phyloP scores from a whole-genome alignment of 768 basidiomycete species.

The Collybia nuda region DNA sequence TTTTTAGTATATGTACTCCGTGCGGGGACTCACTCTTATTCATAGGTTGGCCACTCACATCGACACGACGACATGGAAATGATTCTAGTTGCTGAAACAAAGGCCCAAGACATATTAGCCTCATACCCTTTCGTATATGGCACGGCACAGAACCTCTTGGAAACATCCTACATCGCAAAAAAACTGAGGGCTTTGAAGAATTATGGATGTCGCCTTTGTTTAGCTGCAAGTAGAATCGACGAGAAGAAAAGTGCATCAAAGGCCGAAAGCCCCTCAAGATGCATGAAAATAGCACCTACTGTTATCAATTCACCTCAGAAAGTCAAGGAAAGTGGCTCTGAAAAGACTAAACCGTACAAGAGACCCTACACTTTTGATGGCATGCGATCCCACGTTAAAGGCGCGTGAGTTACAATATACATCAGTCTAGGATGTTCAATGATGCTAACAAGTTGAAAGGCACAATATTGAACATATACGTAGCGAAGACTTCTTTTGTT shows the following conservation, averaged over 20 bases:
- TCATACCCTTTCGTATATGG: conserved; percentile 14
- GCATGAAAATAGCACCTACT: not conserved
- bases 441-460: conserved; percentile 26
- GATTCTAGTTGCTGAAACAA: conserved; percentile 22
- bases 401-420: not conserved
- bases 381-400: conserved; percentile 55
- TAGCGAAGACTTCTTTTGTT: conserved; percentile 53
- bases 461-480: conserved; percentile 45
- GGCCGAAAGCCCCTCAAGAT: not conserved
- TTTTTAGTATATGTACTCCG: not conserved
- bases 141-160: conserved; percentile 18
- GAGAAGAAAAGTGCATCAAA: not conserved
- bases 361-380: conserved; percentile 49
- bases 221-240: not conserved
- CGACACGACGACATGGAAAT: conserved; percentile 58
- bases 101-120: conserved; percentile 3
- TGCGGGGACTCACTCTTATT: not conserved
- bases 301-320: not conserved
- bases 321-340: not conserved
- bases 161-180: not conserved
- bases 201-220: conserved; percentile 59
- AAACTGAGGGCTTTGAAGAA: conserved; percentile 27
- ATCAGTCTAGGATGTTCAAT: not conserved
- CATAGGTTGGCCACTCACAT: conserved; percentile 63
- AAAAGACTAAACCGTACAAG: not conserved